Percentiles rank a stretch among this genome's conserved stretches.
phyloP scores from a whole-genome alignment of 192 early-diverging fungal genomes.

The Fimicolochytrium jonesii region DNA sequence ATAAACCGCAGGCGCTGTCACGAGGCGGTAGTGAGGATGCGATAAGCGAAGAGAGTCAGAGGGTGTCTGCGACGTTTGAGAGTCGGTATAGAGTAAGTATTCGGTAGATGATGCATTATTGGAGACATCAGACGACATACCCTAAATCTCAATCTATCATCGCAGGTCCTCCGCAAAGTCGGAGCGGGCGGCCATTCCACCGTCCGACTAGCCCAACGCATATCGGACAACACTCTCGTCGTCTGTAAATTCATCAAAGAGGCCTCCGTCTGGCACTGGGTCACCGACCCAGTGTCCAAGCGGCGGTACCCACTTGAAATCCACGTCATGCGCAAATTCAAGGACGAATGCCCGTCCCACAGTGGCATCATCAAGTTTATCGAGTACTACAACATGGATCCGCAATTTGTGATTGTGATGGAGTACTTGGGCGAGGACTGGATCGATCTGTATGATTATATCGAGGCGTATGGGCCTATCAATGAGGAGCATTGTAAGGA shows the following conservation, averaged over 20 bases:
- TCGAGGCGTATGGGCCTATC: conserved; percentile 48
- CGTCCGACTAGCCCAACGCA: conserved; percentile 37
- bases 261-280: conserved; percentile 52
- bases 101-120: neutral
- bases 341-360: neutral
- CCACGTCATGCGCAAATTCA: conserved; percentile 36
- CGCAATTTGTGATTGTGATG: conserved; percentile 47
- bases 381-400: conserved; percentile 41
- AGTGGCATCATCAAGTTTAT: conserved; percentile 34
- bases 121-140: neutral
- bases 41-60: too few relatives aligned
- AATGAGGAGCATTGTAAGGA: conserved; percentile 27
- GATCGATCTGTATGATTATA: conserved; percentile 53
- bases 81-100: conserved; percentile 1
- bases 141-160: neutral
- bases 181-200: conserved; percentile 54
- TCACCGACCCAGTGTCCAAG: neutral
- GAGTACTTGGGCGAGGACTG: conserved; percentile 55
- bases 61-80: too few relatives aligned
- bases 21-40: too few relatives aligned
- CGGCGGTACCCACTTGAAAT: conserved; percentile 40
- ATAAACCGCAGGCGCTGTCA: too few relatives aligned
- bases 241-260: conserved; percentile 45
- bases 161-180: conserved; percentile 37
- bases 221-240: conserved; percentile 18